Conservation (phyloP, 1,139 yeast species). For the Suhomyces bokatorum region DNA sequence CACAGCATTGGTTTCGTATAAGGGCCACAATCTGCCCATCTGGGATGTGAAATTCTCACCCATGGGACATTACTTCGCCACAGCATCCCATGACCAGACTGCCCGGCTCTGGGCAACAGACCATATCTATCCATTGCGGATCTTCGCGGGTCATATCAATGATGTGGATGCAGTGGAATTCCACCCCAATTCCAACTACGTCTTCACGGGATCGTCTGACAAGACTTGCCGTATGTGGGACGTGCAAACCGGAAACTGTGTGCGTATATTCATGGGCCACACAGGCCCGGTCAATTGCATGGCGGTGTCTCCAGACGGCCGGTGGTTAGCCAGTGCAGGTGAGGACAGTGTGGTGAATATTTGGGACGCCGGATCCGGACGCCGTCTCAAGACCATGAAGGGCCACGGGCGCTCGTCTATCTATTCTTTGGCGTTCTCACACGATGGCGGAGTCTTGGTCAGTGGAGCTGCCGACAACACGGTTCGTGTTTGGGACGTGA, state of each 20-base stretch:
- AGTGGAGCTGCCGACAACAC: conserved; percentile 94
- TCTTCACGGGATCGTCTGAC: conserved; percentile 93
- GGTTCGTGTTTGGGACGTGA: conserved; percentile 94
- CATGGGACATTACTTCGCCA: conserved; percentile 93
- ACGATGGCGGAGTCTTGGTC: conserved; percentile 85
- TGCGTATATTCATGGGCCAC: conserved; percentile 93
- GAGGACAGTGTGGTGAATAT: conserved; percentile 87
- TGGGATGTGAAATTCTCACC: conserved; percentile 98
- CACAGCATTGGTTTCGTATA: conserved; percentile 86
- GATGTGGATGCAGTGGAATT: conserved; percentile 95
- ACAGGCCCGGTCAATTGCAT: conserved; percentile 82
- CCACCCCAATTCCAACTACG: conserved; percentile 94
- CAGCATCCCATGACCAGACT: conserved; percentile 96
- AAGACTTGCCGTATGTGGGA: conserved; percentile 99
- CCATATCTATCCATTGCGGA: conserved; percentile 92
- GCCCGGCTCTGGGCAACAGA: conserved; percentile 98
- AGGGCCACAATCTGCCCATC: conserved; percentile 94
- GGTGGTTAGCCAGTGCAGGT: conserved; percentile 95
- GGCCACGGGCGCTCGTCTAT: conserved; percentile 92
- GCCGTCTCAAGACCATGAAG: conserved; percentile 76
- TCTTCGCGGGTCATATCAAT: conserved; percentile 95
- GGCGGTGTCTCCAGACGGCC: conserved; percentile 94
- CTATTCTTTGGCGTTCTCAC: conserved; percentile 80
- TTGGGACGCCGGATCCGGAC: conserved; percentile 95
- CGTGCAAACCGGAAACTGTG: conserved; percentile 82